Evolutionary conservation across 441 rosid species (phyloP), one percentile per base, ranked within the genome.

Genomic region (California macrophylla): DNA sequence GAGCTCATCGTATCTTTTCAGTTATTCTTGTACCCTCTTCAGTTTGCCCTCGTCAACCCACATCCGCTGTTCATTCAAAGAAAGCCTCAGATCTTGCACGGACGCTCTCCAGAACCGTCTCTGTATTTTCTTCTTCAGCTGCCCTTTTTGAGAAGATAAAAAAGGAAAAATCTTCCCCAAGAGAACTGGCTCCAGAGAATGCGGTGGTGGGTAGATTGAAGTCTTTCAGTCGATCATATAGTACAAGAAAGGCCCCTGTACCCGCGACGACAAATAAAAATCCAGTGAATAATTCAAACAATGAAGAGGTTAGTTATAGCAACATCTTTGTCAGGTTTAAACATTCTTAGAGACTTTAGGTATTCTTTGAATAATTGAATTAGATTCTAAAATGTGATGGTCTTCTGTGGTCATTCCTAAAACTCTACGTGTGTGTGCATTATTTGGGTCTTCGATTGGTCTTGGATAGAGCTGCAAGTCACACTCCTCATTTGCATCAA

Each of bases 61-160:
- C 83, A 34, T 70, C 83, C 26, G 64, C 77, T 76, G 50, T 77
- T 12, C 71, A 74, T 73, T 68, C 90, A 26, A 82, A 64, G 73
- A 86, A 81, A 78, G 86, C 82, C 61, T 71, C 79, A 36, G 84
- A 82, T 69, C 81, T 88, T 80, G 81, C 85, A 66, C 82, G 93
- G 73, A 83, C 96, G 2, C 92, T 95, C 64, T 92, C 98, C 45
- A 92, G 98, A 84, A 87, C 88, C 4, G 97, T 90, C n/a, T 92
- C 97, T 65, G 99, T 88, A 71, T 95, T 95, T 82, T 95, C 99
- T 83, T 95, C 99, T 47, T 95, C 98, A 21, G 89, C 98, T 75
- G 99, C 99, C 66, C 93, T 95, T 74, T 92, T 92, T 73, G 91
- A 95, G 80, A 90, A 95, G 91, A 83, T 90, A 66, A 86, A 74